Evolutionary conservation across 495 filamentous ascomycete genomes (phyloP).

Genomic region (Penicillium coffeae): DNA sequence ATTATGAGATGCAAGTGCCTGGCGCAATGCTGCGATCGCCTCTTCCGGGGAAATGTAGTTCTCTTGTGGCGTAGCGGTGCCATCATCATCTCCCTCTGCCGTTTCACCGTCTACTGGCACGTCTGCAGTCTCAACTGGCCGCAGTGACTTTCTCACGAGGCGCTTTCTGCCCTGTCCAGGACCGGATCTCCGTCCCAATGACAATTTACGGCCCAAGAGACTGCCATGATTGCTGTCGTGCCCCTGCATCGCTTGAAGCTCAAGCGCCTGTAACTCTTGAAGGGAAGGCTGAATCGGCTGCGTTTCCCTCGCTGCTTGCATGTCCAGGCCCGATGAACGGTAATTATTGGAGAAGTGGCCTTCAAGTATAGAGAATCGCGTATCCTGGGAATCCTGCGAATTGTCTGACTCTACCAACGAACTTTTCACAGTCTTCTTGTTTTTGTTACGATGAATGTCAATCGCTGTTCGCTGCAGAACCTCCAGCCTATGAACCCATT

Average conservation of each 20-base stretch:
- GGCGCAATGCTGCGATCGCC: slow-evolving; percentile 17
- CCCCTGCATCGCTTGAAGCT: slow-evolving; percentile 7
- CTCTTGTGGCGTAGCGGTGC: slow-evolving; percentile 11
- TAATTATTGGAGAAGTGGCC: no score
- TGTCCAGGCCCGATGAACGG: no score
- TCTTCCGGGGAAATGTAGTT: slow-evolving; percentile 18
- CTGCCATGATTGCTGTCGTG: no score
- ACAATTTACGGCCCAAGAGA: no score
- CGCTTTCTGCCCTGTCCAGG: no score
- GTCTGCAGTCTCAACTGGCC: no score
- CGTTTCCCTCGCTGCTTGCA: background rate
- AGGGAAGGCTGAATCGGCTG: slow-evolving; percentile 15
- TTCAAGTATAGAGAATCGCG: no score
- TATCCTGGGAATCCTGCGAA: slow-evolving; percentile 28
- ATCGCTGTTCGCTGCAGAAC: slow-evolving; percentile 56
- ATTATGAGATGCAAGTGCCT: slow-evolving; percentile 13
- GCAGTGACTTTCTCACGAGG: no score
- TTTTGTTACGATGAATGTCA: slow-evolving; percentile 41
- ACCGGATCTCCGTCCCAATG: no score
- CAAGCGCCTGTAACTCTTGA: slow-evolving; percentile 12
- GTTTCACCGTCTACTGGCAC: no score
- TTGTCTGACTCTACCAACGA: slow-evolving; percentile 31
- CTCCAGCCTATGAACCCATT: slow-evolving; percentile 62
- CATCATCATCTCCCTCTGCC: slow-evolving; percentile 9
- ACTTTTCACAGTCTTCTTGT: slow-evolving; percentile 25